These are phyloP conservation scores for Pythium guiyangense DNA, from an alignment of 352 stramenopile genomes.

Conservation along the genomic window DNA sequence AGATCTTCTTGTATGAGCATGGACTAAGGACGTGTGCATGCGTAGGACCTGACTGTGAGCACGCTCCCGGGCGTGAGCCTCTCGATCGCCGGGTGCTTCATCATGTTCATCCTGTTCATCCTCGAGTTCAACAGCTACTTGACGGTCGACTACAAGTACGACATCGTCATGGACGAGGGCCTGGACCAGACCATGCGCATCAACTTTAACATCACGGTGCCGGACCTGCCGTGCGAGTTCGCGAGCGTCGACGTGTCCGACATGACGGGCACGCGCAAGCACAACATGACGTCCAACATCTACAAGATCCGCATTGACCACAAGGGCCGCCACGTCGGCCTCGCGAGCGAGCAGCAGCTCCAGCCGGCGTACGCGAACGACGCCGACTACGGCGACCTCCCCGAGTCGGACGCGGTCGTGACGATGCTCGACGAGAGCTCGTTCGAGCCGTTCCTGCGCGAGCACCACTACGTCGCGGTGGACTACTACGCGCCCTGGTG, in stretches of 20 bases:
- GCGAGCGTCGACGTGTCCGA: constrained; percentile 96
- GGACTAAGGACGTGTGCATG: background rate
- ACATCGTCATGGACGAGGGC: constrained; percentile 87
- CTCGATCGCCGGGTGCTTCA: constrained; percentile 78
- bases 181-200: constrained; percentile 89
- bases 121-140: constrained; percentile 89
- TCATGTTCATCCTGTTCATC: constrained; percentile 89
- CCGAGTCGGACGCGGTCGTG: constrained; percentile 70
- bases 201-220: constrained; percentile 99
- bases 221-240: constrained; percentile 97
- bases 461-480: constrained; percentile 95
- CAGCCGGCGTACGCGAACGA: constrained; percentile 69
- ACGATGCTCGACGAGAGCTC: constrained; percentile 74
- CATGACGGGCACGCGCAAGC: constrained; percentile 94
- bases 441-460: constrained; percentile 90
- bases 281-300: constrained; percentile 99
- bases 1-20: background rate
- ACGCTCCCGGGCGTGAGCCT: constrained; percentile 82
- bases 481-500: constrained; percentile 97
- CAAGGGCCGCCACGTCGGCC: constrained; percentile 77
- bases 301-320: constrained; percentile 93
- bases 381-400: constrained; percentile 62
- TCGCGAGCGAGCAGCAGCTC: constrained; percentile 87
- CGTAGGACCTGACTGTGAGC: constrained; percentile 79
- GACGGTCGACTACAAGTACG: constrained; percentile 83